phyloP scores from a whole-genome alignment of 306 rosid genomes.

The Hylodesmum podocarpum region DNA sequence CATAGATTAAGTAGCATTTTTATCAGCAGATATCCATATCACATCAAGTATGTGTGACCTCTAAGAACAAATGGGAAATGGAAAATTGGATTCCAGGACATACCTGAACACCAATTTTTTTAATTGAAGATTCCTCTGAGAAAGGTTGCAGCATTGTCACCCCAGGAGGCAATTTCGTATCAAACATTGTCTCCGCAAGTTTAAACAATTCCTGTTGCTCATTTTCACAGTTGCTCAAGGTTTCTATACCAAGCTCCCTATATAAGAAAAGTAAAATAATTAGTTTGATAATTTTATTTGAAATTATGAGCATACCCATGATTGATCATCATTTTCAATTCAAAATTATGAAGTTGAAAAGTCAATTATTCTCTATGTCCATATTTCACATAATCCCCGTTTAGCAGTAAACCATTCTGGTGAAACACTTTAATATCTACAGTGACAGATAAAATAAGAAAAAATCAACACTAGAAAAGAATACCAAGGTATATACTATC shows the following conservation, averaged over 20 bases:
- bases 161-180: constrained; percentile 94
- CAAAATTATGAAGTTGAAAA: constrained; percentile 23
- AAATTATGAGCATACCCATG: constrained; percentile 8
- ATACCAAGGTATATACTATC: background rate
- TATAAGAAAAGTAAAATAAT: constrained; percentile 22
- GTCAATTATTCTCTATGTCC: background rate
- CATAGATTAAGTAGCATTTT: background rate
- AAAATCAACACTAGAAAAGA: background rate
- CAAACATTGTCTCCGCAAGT: constrained; percentile 86
- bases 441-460: background rate
- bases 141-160: constrained; percentile 87
- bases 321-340: background rate
- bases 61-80: constrained; percentile 9
- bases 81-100: background rate
- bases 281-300: constrained; percentile 10
- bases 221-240: constrained; percentile 67
- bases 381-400: background rate
- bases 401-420: constrained; percentile 8
- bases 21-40: background rate
- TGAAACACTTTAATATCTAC: constrained; percentile 5
- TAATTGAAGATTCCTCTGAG: constrained; percentile 87
- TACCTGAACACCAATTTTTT: constrained; percentile 84
- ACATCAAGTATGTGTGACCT: constrained; percentile 2
- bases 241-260: constrained; percentile 89
- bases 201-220: constrained; percentile 71